Evolutionary conservation across 2,329 filamentous ascomycete genomes (phyloP).

Genomic region (Diaporthe longicolla): DNA sequence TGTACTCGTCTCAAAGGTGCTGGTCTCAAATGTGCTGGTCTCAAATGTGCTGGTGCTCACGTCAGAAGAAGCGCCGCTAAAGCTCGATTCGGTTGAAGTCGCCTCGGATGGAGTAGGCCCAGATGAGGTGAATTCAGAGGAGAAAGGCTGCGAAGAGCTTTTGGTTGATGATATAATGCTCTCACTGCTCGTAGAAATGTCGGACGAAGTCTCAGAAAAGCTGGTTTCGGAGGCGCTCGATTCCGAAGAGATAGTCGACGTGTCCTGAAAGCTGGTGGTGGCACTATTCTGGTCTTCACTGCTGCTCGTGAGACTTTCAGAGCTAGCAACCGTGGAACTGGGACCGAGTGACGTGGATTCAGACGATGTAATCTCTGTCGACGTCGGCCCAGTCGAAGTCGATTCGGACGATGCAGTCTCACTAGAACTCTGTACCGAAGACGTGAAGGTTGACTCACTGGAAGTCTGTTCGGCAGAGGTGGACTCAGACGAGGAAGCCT

Average conservation of each 20-base stretch:
- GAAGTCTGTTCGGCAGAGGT: neutral
- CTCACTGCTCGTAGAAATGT: neutral
- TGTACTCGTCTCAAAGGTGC: neutral
- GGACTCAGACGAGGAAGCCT: neutral
- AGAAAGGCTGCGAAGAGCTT: neutral
- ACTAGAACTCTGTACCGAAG: neutral
- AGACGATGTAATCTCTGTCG: neutral
- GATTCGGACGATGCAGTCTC: neutral
- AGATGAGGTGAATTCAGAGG: neutral
- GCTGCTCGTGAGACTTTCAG: neutral
- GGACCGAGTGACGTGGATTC: neutral
- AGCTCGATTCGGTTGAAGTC: neutral
- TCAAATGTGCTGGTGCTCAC: neutral
- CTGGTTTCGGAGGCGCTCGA: neutral
- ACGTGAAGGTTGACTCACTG: neutral
- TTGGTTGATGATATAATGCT: neutral
- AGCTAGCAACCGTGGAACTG: neutral
- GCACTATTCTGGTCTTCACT: neutral
- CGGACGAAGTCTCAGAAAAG: neutral
- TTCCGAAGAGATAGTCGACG: neutral
- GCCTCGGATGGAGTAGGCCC: neutral
- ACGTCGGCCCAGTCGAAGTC: neutral
- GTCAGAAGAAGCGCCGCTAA: neutral
- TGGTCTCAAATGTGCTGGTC: neutral
- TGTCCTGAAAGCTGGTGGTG: neutral